A percentile compares a stretch with the other conserved stretches of the same genome.
Evolutionary conservation across 2,329 filamentous ascomycete species (phyloP).

Genomic region (Talaromyces sp.): DNA sequence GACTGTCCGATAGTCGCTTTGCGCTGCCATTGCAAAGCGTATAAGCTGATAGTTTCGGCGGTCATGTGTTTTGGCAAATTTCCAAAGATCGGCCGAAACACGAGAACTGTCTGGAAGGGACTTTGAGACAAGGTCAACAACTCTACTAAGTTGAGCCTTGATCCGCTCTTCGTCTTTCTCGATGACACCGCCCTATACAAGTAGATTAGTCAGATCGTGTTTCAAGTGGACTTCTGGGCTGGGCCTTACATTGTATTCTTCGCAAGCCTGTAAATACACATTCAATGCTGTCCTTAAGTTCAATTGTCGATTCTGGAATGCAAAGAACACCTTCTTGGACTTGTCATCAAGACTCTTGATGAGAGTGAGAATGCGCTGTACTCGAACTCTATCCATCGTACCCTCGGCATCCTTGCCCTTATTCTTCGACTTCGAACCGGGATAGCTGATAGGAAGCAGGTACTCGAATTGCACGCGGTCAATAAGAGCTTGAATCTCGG

Average conservation of each 20-base stretch:
- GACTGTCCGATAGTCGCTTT: constrained; percentile 90
- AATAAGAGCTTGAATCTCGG: constrained; percentile 78
- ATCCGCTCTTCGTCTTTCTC: constrained; percentile 64
- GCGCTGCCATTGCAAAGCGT: constrained; percentile 76
- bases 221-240: not conserved
- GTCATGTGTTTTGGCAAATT: constrained; percentile 88
- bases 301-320: constrained; percentile 75
- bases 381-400: constrained; percentile 64
- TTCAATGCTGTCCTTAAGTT: constrained; percentile 71
- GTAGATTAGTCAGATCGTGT: constrained; percentile 15
- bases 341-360: constrained; percentile 73
- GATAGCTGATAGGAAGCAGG: constrained; percentile 85
- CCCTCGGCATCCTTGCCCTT: constrained; percentile 40
- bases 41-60: constrained; percentile 86
- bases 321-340: constrained; percentile 84
- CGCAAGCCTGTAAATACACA: constrained; percentile 78
- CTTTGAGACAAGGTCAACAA: constrained; percentile 70
- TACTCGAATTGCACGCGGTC: constrained; percentile 84
- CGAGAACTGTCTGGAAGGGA: constrained; percentile 73
- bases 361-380: constrained; percentile 79
- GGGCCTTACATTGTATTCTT: constrained; percentile 68
- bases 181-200: constrained; percentile 66
- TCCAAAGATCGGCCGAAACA: constrained; percentile 75
- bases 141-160: constrained; percentile 68
- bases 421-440: constrained; percentile 62